Conservation (phyloP, 768 basidiomycete genomes). For the Lactifluus subvellereus region DNA sequence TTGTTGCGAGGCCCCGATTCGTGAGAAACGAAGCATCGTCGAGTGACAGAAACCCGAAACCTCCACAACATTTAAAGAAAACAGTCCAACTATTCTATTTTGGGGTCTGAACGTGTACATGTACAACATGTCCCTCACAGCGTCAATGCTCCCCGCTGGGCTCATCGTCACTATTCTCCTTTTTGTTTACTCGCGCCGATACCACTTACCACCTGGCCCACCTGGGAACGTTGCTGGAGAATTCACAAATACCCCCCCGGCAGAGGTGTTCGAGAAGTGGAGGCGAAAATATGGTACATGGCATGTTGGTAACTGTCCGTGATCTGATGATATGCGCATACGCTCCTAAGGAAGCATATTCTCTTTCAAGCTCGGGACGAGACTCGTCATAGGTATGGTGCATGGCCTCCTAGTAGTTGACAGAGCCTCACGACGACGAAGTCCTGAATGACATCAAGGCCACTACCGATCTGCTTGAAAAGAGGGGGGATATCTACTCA, state of each 20-base stretch:
- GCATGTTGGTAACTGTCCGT: background rate
- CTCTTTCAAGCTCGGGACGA: constrained; percentile 12
- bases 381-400: constrained; percentile 5
- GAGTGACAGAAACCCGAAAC: no score
- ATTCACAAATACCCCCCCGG: background rate
- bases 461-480: constrained; percentile 14
- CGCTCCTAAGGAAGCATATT: constrained; percentile 12
- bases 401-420: background rate
- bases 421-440: background rate
- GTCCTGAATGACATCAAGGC: constrained; percentile 11
- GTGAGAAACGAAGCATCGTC: no score
- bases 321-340: background rate
- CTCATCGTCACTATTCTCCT: background rate
- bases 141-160: background rate
- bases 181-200: background rate
- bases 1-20: no score
- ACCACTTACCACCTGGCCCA: constrained; percentile 15
- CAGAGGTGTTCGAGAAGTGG: constrained; percentile 2
- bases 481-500: constrained; percentile 22
- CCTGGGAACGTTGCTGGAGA: constrained; percentile 1
- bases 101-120: no score
- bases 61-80: background rate
- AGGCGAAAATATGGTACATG: constrained; percentile 6
- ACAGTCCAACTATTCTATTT: no score
- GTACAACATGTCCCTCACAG: background rate